Evolutionary conservation across 108 stramenopile species (phyloP).

Genomic region (Skeletonema menzelii): DNA sequence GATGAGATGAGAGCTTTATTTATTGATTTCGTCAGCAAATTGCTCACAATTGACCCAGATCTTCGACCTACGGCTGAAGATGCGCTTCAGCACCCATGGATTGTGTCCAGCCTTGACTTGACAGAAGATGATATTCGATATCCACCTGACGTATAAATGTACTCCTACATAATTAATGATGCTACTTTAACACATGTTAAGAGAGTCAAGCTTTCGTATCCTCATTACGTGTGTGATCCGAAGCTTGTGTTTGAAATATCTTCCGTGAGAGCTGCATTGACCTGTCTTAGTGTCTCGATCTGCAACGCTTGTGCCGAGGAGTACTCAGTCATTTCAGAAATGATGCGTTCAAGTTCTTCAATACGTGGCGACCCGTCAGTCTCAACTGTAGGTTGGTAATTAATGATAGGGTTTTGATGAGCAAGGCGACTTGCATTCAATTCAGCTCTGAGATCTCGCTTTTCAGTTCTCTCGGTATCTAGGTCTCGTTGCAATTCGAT

Average conservation of each 20-base stretch:
- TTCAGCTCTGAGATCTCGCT: conserved; percentile 56
- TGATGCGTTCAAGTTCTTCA: conserved; percentile 72
- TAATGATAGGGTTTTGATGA: conserved; percentile 46
- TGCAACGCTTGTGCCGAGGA: conserved; percentile 83
- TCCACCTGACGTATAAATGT: conserved; percentile 32
- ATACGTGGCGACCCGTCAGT: conserved; percentile 38
- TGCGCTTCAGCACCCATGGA: conserved; percentile 87
- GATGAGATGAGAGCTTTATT: conserved; percentile 70
- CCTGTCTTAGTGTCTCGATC: conserved; percentile 71
- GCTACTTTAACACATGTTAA: background rate
- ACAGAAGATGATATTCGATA: conserved; percentile 81
- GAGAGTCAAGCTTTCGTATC: background rate
- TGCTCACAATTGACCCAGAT: conserved; percentile 85
- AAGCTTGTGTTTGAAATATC: conserved; percentile 36
- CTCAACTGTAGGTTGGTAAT: conserved; percentile 19
- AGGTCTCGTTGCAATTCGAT: conserved; percentile 15
- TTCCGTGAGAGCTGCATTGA: conserved; percentile 64
- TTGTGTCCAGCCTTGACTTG: conserved; percentile 69
- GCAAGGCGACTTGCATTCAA: conserved; percentile 53
- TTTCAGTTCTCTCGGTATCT: conserved; percentile 29
- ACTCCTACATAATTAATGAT: conserved; percentile 4
- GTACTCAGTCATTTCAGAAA: conserved; percentile 76
- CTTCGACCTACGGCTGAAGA: conserved; percentile 74
- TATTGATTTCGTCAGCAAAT: conserved; percentile 75
- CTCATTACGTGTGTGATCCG: background rate